phyloP scores from a whole-genome alignment of 2,329 filamentous ascomycete genomes.

The Colletotrichum magnum region DNA sequence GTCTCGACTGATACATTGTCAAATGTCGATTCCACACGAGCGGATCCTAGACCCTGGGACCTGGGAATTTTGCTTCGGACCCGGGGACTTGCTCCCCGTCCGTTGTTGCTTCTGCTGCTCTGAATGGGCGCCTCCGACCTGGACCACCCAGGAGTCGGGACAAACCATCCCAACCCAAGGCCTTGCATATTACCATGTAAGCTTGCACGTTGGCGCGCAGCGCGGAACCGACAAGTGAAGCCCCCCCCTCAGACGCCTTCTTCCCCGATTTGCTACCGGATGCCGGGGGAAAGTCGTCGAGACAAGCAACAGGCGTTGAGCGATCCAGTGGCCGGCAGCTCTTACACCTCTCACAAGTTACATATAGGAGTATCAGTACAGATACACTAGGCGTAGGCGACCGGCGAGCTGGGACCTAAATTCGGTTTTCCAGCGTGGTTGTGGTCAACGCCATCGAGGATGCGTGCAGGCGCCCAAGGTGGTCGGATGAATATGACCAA shows the following conservation, averaged over 20 bases:
- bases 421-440: conserved; percentile 8
- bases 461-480: conserved; percentile 9
- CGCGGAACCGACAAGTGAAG: conserved; percentile 15
- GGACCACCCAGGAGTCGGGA: no score
- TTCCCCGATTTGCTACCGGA: conserved; percentile 36
- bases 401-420: conserved; percentile 23
- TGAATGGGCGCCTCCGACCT: no score
- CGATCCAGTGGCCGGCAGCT: not conserved
- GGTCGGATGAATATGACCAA: conserved; percentile 1
- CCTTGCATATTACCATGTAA: not conserved
- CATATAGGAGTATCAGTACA: no score
- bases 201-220: conserved; percentile 8
- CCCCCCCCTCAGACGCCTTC: conserved; percentile 23
- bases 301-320: conserved; percentile 10
- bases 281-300: conserved; percentile 9
- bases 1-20: conserved; percentile 16
- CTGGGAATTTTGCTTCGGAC: conserved; percentile 20
- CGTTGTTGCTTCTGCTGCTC: not conserved
- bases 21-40: conserved; percentile 13
- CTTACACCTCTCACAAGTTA: no score
- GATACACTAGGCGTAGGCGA: not conserved
- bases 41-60: conserved; percentile 35
- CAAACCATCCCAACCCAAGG: no score
- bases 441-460: conserved; percentile 1
- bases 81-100: not conserved